Percentiles rank a stretch among this genome's conserved stretches.
Conservation (phyloP, 208 protist genomes). For the Wallacemonas sp. region DNA sequence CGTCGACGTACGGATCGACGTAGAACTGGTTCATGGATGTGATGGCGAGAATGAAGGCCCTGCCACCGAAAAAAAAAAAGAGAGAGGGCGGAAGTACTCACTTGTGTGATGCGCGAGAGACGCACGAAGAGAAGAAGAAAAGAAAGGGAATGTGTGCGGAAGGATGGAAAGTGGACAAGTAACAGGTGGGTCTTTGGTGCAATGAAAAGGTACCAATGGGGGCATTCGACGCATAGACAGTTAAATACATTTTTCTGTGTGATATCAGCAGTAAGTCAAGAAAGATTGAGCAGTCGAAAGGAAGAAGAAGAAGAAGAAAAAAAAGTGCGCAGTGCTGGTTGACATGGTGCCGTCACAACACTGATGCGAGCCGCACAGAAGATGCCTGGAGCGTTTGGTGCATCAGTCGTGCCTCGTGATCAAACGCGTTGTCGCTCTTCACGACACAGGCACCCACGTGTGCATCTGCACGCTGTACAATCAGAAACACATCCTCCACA, state of each 20-base stretch:
- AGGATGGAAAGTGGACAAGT: neutral
- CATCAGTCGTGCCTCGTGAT: neutral
- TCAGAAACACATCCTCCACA: neutral
- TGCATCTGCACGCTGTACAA: neutral
- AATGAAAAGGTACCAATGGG: no score
- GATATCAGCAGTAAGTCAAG: no score
- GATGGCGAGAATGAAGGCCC: no score
- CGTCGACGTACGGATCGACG: constrained; percentile 4
- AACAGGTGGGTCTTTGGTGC: no score
- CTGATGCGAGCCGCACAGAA: neutral
- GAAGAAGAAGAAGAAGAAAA: neutral
- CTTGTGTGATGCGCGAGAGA: neutral
- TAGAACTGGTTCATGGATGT: constrained; percentile 13
- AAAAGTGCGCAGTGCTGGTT: no score
- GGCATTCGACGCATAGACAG: no score
- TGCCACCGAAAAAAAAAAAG: no score
- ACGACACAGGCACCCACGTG: no score
- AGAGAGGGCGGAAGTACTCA: neutral
- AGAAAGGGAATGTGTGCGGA: neutral
- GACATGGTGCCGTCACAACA: neutral
- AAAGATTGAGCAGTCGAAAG: neutral
- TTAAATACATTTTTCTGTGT: no score
- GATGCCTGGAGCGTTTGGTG: neutral
- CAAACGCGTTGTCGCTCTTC: neutral
- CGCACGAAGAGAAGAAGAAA: neutral